Base-by-base conservation (phyloP, 2,329 filamentous ascomycete genomes). In the Juglanconis sp. region DNA sequence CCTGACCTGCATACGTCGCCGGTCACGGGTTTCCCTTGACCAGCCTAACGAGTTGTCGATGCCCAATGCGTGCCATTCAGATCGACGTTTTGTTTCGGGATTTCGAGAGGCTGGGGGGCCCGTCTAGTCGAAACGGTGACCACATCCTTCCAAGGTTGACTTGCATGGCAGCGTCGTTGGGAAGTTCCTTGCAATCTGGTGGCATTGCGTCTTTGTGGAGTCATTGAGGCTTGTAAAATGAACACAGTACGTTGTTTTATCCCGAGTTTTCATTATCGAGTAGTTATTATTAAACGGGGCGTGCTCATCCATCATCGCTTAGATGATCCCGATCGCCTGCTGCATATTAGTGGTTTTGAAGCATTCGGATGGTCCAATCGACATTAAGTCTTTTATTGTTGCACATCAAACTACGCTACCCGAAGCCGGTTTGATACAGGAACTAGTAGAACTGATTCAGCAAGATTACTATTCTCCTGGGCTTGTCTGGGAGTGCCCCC, bases 1-100 rank as follows among this genome's bases (percentile, higher is more conserved):
- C 34, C n/a, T 15, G 13, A 44, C 54, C 59, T 49, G 54, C 59
- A 57, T 61, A 24, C 30, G 48, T 51, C 38, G 30, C 36, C 59
- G 40, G 56, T 61, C 59, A 61, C 59, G 59, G 54, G 59, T 24
- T 30, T 42, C 35, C 58, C 53, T 52, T n/a, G 35, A 30, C 55
- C 40, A 36, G 13, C n/a, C 35, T 34, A 42, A 24, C 40, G 42
- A 17, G 7, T 38, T 32, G 15, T 58, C 47, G 56, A 34, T 42
- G 38, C 55, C 55, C 55, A 57, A 57, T 35, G 38, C 55, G 51
- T 51, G 55, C 55, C 55, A 51, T 46, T 52, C 48, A 52, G 55
- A 24, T 57, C 30, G 15, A 42, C 31, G 35, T 57, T 50, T 32
- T 57, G 47, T 57, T 57, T 50, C 31, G 35, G 44, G 36, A 57